Percentiles rank a stretch among this genome's conserved stretches.
Evolutionary conservation across 306 rosid species (phyloP).

Genomic region (Cicer cuneatum): DNA sequence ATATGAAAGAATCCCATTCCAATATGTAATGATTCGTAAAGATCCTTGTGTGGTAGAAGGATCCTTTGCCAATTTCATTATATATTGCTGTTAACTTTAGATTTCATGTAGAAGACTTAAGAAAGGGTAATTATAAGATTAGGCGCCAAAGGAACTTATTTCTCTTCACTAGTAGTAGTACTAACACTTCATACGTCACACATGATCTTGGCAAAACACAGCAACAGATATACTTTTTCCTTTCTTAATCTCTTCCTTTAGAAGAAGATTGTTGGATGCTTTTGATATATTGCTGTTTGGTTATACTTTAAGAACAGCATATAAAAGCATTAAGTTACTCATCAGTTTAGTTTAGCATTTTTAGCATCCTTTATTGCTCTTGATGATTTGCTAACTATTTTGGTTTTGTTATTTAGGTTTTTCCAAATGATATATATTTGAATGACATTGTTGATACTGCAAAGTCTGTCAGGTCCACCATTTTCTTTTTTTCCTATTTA

Average conservation of each 20-base stretch:
- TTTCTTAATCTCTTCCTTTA: constrained; percentile 11
- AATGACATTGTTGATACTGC: constrained; percentile 70
- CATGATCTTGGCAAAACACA: constrained; percentile 15
- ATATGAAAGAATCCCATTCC: not conserved
- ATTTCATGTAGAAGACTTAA: constrained; percentile 13
- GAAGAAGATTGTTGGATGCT: constrained; percentile 13
- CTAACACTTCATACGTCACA: not conserved
- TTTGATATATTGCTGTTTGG: constrained; percentile 25
- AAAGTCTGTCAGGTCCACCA: constrained; percentile 66
- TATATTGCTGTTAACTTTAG: constrained; percentile 3
- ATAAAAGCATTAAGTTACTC: not conserved
- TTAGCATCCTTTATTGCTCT: constrained; percentile 29
- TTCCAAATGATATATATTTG: constrained; percentile 75
- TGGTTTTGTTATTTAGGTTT: constrained; percentile 60
- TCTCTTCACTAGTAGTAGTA: constrained; percentile 20
- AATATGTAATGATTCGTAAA: constrained; percentile 18
- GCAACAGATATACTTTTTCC: constrained; percentile 28
- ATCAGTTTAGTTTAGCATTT: constrained; percentile 6
- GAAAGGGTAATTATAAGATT: constrained; percentile 20
- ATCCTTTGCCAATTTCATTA: constrained; percentile 17
- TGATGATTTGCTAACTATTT: constrained; percentile 39
- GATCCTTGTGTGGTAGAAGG: constrained; percentile 23
- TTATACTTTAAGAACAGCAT: constrained; percentile 28
- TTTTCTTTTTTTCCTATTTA: constrained; percentile 18
- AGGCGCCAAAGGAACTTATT: constrained; percentile 8